Percentiles rank a stretch among this genome's conserved stretches.
These are phyloP conservation scores for Blepharisma stoltei DNA, from an alignment of 73 alveolate genomes.

Conservation along the genomic window DNA sequence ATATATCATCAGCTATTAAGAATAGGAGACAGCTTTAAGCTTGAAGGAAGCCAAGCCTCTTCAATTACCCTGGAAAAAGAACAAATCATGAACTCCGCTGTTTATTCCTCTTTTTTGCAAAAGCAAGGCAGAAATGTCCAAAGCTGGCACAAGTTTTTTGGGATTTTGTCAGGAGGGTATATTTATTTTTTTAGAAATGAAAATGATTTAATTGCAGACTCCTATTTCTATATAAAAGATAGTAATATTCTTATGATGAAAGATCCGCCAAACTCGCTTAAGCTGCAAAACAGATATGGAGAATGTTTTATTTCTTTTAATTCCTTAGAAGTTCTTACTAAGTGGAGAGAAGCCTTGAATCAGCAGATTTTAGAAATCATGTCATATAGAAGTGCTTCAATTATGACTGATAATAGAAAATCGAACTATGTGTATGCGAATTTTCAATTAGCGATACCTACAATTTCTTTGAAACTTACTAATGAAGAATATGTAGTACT, in stretches of 20 bases:
- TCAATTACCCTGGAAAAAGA: no score
- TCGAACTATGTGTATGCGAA: neutral
- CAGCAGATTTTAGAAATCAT: neutral
- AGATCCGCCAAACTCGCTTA: neutral
- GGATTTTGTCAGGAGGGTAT: conserved; percentile 34
- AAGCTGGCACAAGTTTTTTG: conserved; percentile 33
- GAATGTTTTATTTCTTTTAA: conserved; percentile 8
- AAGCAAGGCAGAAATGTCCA: neutral
- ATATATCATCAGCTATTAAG: conserved; percentile 4
- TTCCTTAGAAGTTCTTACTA: neutral
- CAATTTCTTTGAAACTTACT: neutral
- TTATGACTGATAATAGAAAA: neutral
- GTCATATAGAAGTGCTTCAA: neutral
- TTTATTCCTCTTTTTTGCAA: neutral
- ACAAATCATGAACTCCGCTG: no score
- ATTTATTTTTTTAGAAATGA: conserved; percentile 33
- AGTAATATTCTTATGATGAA: neutral
- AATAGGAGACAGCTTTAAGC: neutral
- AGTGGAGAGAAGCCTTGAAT: neutral
- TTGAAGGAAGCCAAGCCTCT: neutral
- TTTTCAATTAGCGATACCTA: neutral
- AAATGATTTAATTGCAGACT: conserved; percentile 19
- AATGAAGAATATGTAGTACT: neutral
- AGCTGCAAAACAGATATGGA: conserved; percentile 15
- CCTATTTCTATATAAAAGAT: conserved; percentile 17